These are phyloP conservation scores for Plasmodium vivax DNA, from an alignment of 169 alveolate species.

Conservation along the genomic window DNA sequence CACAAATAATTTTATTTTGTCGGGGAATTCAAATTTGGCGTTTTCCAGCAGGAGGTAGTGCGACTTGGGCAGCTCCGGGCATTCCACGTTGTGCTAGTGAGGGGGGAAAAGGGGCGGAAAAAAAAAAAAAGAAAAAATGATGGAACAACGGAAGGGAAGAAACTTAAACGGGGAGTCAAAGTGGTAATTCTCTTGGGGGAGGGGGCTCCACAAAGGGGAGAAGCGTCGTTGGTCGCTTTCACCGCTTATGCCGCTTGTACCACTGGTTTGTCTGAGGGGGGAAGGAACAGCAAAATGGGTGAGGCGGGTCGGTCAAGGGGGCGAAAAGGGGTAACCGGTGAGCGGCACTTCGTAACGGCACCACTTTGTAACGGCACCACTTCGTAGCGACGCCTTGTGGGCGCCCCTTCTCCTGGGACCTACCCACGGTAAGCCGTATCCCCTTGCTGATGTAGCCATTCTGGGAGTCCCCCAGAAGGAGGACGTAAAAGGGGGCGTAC, in stretches of 20 bases:
- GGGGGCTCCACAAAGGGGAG: not conserved
- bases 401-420: not conserved
- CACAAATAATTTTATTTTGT: conserved; percentile 26
- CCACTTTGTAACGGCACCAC: too few relatives aligned
- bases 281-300: not conserved
- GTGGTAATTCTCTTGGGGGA: not conserved
- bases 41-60: conserved; percentile 45
- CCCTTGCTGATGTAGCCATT: conserved; percentile 63
- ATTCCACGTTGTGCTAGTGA: conserved; percentile 8
- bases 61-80: conserved; percentile 5
- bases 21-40: conserved; percentile 17
- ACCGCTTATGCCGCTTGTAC: not conserved
- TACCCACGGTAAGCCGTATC: conserved; percentile 32
- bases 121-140: not conserved
- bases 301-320: not conserved
- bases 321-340: not conserved
- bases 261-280: not conserved
- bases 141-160: not conserved
- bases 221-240: not conserved
- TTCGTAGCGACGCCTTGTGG: not conserved
- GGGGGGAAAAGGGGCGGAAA: not conserved
- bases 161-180: not conserved
- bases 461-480: not conserved
- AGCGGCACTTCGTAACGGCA: too few relatives aligned
- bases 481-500: conserved; percentile 39